These are phyloP conservation scores for Tricholoma hemisulphureum DNA, from an alignment of 768 basidiomycete species.

Conservation along the genomic window DNA sequence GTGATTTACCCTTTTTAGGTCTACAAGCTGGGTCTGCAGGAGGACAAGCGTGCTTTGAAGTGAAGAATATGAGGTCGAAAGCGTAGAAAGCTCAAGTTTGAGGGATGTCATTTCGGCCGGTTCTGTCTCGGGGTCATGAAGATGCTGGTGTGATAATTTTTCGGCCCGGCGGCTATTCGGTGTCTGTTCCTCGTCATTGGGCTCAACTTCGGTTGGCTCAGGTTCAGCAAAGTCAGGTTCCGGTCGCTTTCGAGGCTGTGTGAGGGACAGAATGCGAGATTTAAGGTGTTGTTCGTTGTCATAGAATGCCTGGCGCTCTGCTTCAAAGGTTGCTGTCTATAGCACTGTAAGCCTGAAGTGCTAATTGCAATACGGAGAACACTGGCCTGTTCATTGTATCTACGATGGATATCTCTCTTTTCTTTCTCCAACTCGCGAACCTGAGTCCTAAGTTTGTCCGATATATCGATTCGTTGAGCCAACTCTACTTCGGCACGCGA, in stretches of 20 bases:
- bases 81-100: conserved; percentile 78
- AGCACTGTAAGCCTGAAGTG: conserved; percentile 13
- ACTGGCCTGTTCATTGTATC: conserved; percentile 86
- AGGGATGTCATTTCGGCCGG: conserved; percentile 88
- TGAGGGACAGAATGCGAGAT: conserved; percentile 80
- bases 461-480: conserved; percentile 76
- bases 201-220: conserved; percentile 40
- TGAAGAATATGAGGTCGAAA: conserved; percentile 82
- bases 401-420: conserved; percentile 75
- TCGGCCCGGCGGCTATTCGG: conserved; percentile 14
- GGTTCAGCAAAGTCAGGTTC: conserved; percentile 36
- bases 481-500: conserved; percentile 79
- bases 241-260: conserved; percentile 59
- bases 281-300: conserved; percentile 94
- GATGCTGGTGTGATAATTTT: conserved; percentile 39
- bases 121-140: conserved; percentile 66
- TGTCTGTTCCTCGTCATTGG: conserved; percentile 32
- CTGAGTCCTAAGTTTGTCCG: conserved; percentile 78
- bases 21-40: conserved; percentile 79
- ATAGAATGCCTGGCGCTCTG: conserved; percentile 88
- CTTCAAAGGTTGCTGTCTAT: conserved; percentile 85
- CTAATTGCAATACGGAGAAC: conserved; percentile 3
- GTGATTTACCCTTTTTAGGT: conserved; percentile 85
- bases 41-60: conserved; percentile 83
- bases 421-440: conserved; percentile 87